Percentiles rank a stretch among this genome's conserved stretches.
Evolutionary conservation across 495 filamentous ascomycete species (phyloP).

Genomic region (Evansstolkia leycettana): DNA sequence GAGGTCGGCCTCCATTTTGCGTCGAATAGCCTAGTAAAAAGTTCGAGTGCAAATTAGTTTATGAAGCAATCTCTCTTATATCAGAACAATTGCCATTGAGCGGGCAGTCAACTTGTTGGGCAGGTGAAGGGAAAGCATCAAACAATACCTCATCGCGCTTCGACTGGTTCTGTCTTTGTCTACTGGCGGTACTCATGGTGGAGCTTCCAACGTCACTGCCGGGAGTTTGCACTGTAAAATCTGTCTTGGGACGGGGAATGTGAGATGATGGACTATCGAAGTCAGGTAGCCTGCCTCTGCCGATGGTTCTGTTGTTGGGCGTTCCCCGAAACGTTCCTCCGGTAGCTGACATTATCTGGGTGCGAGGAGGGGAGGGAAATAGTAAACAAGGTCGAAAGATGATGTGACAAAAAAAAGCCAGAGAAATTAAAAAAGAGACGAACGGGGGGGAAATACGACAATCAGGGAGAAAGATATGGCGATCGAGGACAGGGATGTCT

Average conservation of each 20-base stretch:
- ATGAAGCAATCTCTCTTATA: neutral
- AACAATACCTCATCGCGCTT: constrained; percentile 88
- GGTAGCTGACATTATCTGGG: constrained; percentile 42
- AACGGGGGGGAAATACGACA: constrained; percentile 6
- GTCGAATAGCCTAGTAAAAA: constrained; percentile 70
- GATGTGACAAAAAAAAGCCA: constrained; percentile 1
- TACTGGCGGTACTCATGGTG: constrained; percentile 61
- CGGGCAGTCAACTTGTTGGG: too few species aligned
- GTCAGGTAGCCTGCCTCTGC: constrained; percentile 52
- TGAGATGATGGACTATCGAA: constrained; percentile 60
- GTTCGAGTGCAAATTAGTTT: neutral
- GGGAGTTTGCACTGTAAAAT: constrained; percentile 50
- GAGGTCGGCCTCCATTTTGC: constrained; percentile 93
- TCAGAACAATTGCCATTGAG: too few species aligned
- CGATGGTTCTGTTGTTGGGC: constrained; percentile 32
- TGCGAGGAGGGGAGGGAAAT: neutral
- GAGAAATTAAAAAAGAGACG: constrained; percentile 7
- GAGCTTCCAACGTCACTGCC: constrained; percentile 35
- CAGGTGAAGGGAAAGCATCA: neutral
- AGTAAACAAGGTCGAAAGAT: neutral
- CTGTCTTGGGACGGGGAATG: constrained; percentile 76
- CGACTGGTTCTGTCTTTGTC: constrained; percentile 80
- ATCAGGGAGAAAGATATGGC: constrained; percentile 9
- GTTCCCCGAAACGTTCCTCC: constrained; percentile 37
- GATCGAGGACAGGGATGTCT: constrained; percentile 21